These are phyloP conservation scores for Lasiosphaeris hirsuta DNA, from an alignment of 495 filamentous ascomycete genomes.

Conservation along the genomic window DNA sequence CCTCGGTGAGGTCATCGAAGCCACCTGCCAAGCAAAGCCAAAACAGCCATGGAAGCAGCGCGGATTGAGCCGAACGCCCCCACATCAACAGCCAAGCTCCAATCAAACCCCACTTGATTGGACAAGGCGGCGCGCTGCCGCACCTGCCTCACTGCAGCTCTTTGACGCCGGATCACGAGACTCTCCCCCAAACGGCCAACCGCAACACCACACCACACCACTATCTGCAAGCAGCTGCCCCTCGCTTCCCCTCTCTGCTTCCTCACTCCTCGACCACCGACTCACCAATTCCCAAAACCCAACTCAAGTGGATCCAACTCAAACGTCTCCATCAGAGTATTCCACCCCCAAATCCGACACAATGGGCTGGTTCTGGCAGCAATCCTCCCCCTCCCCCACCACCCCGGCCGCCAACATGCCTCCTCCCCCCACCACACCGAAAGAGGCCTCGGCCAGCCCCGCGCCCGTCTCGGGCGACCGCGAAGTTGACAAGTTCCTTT, in stretches of 20 bases:
- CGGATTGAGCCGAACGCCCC: background rate
- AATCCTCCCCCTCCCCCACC: constrained; percentile 21
- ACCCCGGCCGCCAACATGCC: constrained; percentile 2
- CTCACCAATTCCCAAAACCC: too few species aligned
- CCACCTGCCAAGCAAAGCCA: background rate
- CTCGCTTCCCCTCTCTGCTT: constrained; percentile 3
- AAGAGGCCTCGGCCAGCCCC: too few species aligned
- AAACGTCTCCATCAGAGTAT: background rate
- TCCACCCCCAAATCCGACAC: constrained; percentile 12
- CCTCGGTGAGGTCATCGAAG: constrained; percentile 19
- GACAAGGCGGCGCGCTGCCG: background rate
- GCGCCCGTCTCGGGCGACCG: constrained; percentile 29
- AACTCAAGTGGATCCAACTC: background rate
- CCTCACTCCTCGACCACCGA: too few species aligned
- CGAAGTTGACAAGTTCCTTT: constrained; percentile 42
- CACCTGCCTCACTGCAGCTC: background rate
- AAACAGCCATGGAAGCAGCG: background rate
- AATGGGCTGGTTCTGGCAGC: constrained; percentile 55
- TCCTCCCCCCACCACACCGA: constrained; percentile 12
- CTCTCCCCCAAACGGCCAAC: too few species aligned
- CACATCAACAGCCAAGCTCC: background rate
- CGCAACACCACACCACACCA: too few species aligned
- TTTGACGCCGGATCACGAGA: too few species aligned
- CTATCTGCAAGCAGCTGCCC: too few species aligned
- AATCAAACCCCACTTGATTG: constrained; percentile 1